These are phyloP conservation scores for Phytophthora rubi DNA, from an alignment of 352 stramenopile genomes.

Conservation along the genomic window DNA sequence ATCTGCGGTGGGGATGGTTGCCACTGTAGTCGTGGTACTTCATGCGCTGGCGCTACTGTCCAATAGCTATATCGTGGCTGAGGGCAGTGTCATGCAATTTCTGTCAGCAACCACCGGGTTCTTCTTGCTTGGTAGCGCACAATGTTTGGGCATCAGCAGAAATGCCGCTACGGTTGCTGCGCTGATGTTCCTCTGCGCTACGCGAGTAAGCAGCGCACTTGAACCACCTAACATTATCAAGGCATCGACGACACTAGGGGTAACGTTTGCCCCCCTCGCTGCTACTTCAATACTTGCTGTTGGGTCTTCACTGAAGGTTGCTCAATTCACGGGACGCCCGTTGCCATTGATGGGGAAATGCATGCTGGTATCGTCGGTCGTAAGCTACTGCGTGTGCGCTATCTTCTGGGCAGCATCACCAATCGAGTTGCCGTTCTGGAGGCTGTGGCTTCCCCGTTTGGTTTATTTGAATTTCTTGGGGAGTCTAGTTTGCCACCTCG, in stretches of 20 bases:
- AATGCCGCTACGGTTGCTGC: conserved; percentile 31
- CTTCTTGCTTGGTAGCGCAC: conserved; percentile 45
- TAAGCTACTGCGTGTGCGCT: conserved; percentile 42
- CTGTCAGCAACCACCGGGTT: conserved; percentile 60
- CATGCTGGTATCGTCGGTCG: conserved; percentile 31
- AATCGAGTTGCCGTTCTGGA: conserved; percentile 39
- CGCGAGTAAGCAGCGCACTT: conserved; percentile 50
- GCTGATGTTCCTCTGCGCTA: conserved; percentile 49
- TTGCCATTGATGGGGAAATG: conserved; percentile 17
- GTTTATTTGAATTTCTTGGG: conserved; percentile 54
- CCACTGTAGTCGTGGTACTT: conserved; percentile 56
- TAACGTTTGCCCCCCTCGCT: conserved; percentile 48
- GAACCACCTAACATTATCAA: conserved; percentile 81
- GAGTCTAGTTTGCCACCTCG: conserved; percentile 22
- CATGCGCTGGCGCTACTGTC: conserved; percentile 75
- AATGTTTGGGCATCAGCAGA: conserved; percentile 17
- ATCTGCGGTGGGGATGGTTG: conserved; percentile 35
- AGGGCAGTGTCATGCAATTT: conserved; percentile 76
- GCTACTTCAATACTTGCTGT: conserved; percentile 28
- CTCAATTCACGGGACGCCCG: conserved; percentile 14
- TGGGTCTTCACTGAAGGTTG: conserved; percentile 17
- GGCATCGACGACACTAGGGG: conserved; percentile 35
- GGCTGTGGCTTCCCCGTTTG: conserved; percentile 65
- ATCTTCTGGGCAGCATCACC: conserved; percentile 61
- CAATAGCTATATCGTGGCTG: conserved; percentile 89